A percentile compares a stretch with the other conserved stretches of the same genome.
phyloP scores from a whole-genome alignment of 805 yeast species.

The Barnettozyma sucrosica region DNA sequence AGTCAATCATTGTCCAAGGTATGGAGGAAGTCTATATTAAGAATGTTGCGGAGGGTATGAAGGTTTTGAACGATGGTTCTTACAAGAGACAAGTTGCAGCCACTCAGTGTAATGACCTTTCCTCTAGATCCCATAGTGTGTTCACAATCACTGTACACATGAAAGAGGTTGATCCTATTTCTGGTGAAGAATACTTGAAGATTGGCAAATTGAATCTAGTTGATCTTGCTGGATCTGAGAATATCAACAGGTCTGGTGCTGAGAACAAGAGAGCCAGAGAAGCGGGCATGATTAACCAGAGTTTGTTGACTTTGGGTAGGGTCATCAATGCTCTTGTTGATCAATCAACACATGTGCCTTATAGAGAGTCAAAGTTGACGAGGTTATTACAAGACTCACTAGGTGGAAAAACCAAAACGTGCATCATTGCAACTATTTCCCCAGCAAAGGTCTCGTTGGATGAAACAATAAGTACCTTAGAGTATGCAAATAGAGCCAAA shows the following conservation, averaged over 20 bases:
- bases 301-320: conserved; percentile 76
- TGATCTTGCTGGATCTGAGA: conserved; percentile 93
- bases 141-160: conserved; percentile 63
- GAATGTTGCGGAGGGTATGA: conserved; percentile 45
- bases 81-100: conserved; percentile 65
- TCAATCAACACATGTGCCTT: conserved; percentile 66
- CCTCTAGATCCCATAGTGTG: conserved; percentile 77
- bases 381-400: conserved; percentile 73
- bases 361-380: conserved; percentile 78
- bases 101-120: conserved; percentile 69
- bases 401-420: conserved; percentile 80
- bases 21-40: conserved; percentile 49
- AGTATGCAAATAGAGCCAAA: conserved; percentile 79
- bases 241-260: conserved; percentile 80
- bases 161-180: conserved; percentile 40
- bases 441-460: conserved; percentile 68
- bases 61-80: conserved; percentile 50
- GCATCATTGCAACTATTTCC: conserved; percentile 76
- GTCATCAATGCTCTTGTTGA: conserved; percentile 74
- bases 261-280: conserved; percentile 78
- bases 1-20: conserved; percentile 47
- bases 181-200: conserved; percentile 45
- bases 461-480: conserved; percentile 75
- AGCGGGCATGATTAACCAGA: conserved; percentile 87
- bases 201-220: conserved; percentile 75